These are phyloP conservation scores for Glycine latifolia DNA, from an alignment of 306 rosid genomes.

Conservation along the genomic window DNA sequence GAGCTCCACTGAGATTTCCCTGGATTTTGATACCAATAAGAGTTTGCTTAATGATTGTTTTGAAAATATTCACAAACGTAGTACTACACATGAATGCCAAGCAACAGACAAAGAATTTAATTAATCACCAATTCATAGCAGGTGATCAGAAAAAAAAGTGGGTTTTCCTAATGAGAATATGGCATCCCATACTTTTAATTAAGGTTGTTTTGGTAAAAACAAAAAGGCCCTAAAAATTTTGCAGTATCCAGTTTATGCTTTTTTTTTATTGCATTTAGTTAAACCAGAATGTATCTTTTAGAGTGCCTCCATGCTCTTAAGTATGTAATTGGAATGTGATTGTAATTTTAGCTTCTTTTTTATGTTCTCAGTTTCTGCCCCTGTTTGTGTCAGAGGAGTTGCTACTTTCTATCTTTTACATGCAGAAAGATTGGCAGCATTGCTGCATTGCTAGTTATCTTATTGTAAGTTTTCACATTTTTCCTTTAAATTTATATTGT, in stretches of 20 bases:
- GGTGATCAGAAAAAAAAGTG: background rate
- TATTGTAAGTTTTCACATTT: background rate
- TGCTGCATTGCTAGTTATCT: background rate
- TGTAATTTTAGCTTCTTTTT: constrained; percentile 1
- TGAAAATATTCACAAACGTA: constrained; percentile 17
- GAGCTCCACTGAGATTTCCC: constrained; percentile 80
- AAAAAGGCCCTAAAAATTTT: background rate
- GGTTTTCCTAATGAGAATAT: background rate
- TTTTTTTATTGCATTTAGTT: constrained; percentile 14
- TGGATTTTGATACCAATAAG: constrained; percentile 49
- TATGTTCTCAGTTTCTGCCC: constrained; percentile 10
- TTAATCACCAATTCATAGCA: constrained; percentile 14
- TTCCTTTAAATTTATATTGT: constrained; percentile 13
- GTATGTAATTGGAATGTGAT: background rate
- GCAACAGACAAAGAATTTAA: background rate
- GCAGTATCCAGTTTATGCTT: background rate
- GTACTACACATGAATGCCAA: constrained; percentile 31
- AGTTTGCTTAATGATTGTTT: constrained; percentile 36
- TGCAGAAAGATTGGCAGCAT: constrained; percentile 9
- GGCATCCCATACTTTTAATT: background rate
- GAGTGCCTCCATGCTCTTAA: constrained; percentile 8
- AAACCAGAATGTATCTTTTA: background rate
- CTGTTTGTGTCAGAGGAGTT: constrained; percentile 2
- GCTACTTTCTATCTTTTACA: constrained; percentile 10
- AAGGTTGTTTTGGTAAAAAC: background rate